Base-by-base conservation (phyloP, 495 filamentous ascomycete species). In the Podospora bellae-mahoneyi region DNA sequence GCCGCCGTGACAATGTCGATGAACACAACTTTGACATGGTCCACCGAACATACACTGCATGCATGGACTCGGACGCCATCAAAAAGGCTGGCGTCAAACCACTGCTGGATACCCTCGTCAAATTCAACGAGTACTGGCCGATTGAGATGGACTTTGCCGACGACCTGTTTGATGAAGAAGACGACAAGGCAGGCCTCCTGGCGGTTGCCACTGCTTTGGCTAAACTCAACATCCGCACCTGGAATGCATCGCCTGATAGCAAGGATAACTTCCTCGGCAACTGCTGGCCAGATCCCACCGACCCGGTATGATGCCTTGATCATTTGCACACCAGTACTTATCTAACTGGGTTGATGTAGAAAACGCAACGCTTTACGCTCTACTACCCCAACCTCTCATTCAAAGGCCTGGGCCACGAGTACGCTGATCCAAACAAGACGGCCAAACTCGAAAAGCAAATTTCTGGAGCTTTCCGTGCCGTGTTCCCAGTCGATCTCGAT, bases 1-100 rank as follows among this genome's bases (percentile, higher is more conserved):
- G 18, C 2, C 15, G 30, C 5, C 56, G 69, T 10, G 68, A 76
- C 15, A 74, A 72, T 4, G 74, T 76, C 18, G 89, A 92, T 69
- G 77, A 84, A 58, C 76, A 85, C 7, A 92, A 90, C 66, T 92
- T 91, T 73, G 72, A 86, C 60, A 90, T 89, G 78, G 71, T 92
- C 66, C 85, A 88, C 68, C 74, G 80, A 60, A 84, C 82, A 28
- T 92, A 91, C 63, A 75, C 85, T 70, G 85, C 90, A 62, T 93
- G 90, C 76, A 80, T 90, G 75, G 82, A 91, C 73, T 84, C 87
- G 71, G 71, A 78, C 4, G 74, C 76, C 18, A 81, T 90, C 64
- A 81, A 81, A 64, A 74, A 86, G 63, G 73, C 79, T 19, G 90
- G 89, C 27, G 78, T 82, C 57, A 71, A 77, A 65, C 89, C 89